Percentiles rank a stretch among this genome's conserved stretches.
phyloP scores from a whole-genome alignment of 441 rosid species.

The Adansonia rubrostipa region DNA sequence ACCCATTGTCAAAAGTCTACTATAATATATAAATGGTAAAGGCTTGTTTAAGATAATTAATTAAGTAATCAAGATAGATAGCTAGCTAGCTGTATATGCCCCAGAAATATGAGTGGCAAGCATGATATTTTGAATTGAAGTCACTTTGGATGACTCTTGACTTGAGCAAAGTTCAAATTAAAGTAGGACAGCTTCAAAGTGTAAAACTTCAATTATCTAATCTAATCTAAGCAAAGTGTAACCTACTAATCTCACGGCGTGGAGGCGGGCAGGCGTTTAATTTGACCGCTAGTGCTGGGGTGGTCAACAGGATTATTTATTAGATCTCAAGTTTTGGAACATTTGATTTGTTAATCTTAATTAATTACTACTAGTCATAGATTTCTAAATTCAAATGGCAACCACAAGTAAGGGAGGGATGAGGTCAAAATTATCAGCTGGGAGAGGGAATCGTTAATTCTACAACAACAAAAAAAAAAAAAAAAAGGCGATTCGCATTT shows the following conservation, averaged over 20 bases:
- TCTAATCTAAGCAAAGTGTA: background rate
- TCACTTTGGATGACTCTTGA: background rate
- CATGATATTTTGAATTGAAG: background rate
- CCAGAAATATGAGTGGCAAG: background rate
- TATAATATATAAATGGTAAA: background rate
- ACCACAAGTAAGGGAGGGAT: background rate
- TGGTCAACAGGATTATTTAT: background rate
- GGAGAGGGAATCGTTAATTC: background rate
- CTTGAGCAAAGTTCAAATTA: background rate
- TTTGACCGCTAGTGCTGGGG: background rate
- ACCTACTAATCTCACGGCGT: background rate
- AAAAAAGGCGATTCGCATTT: background rate
- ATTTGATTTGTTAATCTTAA: background rate
- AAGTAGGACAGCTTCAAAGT: background rate
- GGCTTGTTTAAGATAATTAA: background rate
- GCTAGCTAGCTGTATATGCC: background rate
- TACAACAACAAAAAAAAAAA: background rate
- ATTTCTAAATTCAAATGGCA: background rate
- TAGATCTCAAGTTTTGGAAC: background rate
- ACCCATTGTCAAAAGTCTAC: background rate
- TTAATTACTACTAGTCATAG: background rate
- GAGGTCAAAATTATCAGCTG: background rate
- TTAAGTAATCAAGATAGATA: background rate
- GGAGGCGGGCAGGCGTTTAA: background rate
- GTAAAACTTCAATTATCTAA: background rate